A percentile compares a stretch with the other conserved stretches of the same genome.
These are phyloP conservation scores for Chiua virens DNA, from an alignment of 768 basidiomycete genomes.

Conservation along the genomic window DNA sequence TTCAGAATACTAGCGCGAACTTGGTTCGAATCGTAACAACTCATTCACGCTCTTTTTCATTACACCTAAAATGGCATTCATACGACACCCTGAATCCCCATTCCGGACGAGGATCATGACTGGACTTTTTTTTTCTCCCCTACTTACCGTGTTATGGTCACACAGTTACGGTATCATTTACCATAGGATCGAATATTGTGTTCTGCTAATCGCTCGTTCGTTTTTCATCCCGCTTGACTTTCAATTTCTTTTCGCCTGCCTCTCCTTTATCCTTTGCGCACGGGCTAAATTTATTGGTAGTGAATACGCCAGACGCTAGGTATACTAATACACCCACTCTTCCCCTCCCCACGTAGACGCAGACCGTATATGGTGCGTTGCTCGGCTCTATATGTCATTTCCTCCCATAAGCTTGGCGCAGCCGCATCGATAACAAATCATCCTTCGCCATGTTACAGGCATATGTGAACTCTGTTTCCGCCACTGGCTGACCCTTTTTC, in stretches of 20 bases:
- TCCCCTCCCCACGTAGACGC: too few species aligned
- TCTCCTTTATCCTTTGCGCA: background rate
- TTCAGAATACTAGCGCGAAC: constrained; percentile 4
- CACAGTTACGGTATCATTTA: constrained; percentile 2
- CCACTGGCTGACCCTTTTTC: too few species aligned
- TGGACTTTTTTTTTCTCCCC: background rate
- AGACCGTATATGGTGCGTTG: too few species aligned
- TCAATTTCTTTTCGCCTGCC: background rate
- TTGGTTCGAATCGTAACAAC: constrained; percentile 2
- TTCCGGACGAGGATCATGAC: constrained; percentile 33
- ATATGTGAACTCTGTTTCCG: too few species aligned
- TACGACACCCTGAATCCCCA: constrained; percentile 22
- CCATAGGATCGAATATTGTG: constrained; percentile 11
- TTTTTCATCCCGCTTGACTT: background rate
- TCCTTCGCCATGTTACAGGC: too few species aligned
- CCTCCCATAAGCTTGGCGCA: too few species aligned
- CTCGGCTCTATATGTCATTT: too few species aligned
- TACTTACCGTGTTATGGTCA: too few species aligned
- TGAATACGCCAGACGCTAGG: constrained; percentile 12
- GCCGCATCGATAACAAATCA: too few species aligned
- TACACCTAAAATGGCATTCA: constrained; percentile 23
- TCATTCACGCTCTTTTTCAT: constrained; percentile 21
- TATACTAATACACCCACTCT: constrained; percentile 10
- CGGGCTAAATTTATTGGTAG: constrained; percentile 16
- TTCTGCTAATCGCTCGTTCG: constrained; percentile 25